Base-by-base conservation (phyloP, 192 early-diverging fungal species). In the Linnemannia elongata region DNA sequence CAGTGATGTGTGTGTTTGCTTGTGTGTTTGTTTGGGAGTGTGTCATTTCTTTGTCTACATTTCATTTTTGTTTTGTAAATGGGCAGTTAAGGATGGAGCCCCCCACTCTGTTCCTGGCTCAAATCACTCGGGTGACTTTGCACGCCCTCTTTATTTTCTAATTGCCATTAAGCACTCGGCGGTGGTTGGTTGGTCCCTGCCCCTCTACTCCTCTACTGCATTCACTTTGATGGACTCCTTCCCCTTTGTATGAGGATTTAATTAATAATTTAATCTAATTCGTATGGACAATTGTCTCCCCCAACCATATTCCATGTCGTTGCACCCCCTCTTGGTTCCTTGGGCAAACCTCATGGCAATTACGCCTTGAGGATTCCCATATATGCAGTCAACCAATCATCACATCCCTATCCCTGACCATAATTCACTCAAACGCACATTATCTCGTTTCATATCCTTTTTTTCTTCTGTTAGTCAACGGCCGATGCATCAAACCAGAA, bases 261-360 rank as follows among this genome's bases (percentile, higher is more conserved):
- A 33, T 33, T n/a, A 66, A n/a, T 33, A 66, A 66, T 66, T 66
- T 66, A 66, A 66, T 66, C 60, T 66, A 66, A 66, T 66, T 30
- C 27, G 60, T 57, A 22, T 18, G 49, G 49, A 4, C 24, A 57
- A 24, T 0, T 66, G 7, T 27, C 30, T 15, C 17, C 12, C 60
- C 30, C 60, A 33, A 66, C n/a, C 60, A 30, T 30, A 30, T n/a
- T 30, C 1, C 6, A 8, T 30, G 27, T 30, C 27, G 12, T 33
- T 33, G n/a, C 60, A 66, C 35, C 35, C 27, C 60, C 60, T 33
- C 10, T 33, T 2, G 60, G 7, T 33, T 30, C 60, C 30, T 33
- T 66, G n/a, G 30, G 27, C 27, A 4, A 30, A 15, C 0, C 24
- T 27, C 27, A 24, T 15, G n/a, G 60, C 60, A 63, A 27, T 27